Percentiles rank a stretch among this genome's conserved stretches.
Conservation (phyloP, 345 rosid genomes). For the Salix koriyanagi region DNA sequence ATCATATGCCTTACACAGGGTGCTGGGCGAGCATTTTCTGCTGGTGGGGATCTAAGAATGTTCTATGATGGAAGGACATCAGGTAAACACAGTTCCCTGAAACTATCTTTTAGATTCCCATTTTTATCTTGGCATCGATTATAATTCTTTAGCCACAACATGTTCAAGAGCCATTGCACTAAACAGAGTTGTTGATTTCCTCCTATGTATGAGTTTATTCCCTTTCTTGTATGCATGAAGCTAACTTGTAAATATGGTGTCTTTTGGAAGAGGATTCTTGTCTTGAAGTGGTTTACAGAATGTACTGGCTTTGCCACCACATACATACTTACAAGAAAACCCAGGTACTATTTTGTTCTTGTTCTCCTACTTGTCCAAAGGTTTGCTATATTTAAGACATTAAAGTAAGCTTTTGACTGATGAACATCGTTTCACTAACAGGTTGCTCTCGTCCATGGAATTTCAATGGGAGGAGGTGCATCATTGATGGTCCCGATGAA, state of each 20-base stretch:
- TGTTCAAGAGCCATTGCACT: neutral
- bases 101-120: neutral
- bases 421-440: slow-evolving; percentile 22
- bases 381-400: neutral
- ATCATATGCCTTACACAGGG: slow-evolving; percentile 43
- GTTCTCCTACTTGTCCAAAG: neutral
- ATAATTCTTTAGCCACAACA: neutral
- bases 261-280: slow-evolving; percentile 73
- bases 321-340: slow-evolving; percentile 83
- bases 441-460: slow-evolving; percentile 88
- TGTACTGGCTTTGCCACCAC: slow-evolving; percentile 96
- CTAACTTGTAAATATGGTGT: neutral
- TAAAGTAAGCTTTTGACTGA: neutral
- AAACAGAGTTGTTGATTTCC: neutral
- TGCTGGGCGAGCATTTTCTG: slow-evolving; percentile 87
- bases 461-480: slow-evolving; percentile 98
- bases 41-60: slow-evolving; percentile 92
- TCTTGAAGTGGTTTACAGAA: slow-evolving; percentile 83
- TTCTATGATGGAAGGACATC: slow-evolving; percentile 76
- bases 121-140: neutral
- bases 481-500: slow-evolving; percentile 89
- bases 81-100: slow-evolving; percentile 39
- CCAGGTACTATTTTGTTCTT: slow-evolving; percentile 35
- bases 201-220: slow-evolving; percentile 4
- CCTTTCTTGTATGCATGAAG: neutral